Evolutionary conservation across 1,139 yeast species (phyloP).

Genomic region (Sugiyamaella neomexicana): DNA sequence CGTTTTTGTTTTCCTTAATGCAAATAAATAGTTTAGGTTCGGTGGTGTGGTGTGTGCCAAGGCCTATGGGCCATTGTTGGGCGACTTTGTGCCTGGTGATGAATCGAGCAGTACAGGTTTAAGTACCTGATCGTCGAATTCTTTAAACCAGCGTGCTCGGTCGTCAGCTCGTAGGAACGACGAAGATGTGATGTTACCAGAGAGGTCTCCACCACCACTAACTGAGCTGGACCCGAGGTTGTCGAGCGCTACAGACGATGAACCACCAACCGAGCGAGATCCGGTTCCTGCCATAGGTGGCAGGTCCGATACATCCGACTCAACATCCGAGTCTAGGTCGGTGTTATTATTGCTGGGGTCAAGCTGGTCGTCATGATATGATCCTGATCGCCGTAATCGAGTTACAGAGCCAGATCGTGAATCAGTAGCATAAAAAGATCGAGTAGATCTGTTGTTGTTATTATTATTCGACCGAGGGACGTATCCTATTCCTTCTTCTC

Average conservation of each 20-base stretch:
- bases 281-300: conserved; percentile 36
- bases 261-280: conserved; percentile 16
- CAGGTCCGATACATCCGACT: conserved; percentile 36
- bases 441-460: neutral
- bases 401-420: conserved; percentile 20
- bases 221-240: conserved; percentile 17
- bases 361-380: conserved; percentile 29
- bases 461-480: no score
- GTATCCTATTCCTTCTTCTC: conserved; percentile 10
- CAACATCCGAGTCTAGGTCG: conserved; percentile 28
- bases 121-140: conserved; percentile 90
- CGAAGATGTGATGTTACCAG: conserved; percentile 18
- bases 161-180: conserved; percentile 57
- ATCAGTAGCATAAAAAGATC: neutral
- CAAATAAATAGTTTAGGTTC: conserved; percentile 5
- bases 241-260: conserved; percentile 24
- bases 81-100: conserved; percentile 30
- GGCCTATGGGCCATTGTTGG: conserved; percentile 14
- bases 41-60: neutral
- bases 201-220: conserved; percentile 17
- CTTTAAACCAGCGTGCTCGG: conserved; percentile 87
- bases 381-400: conserved; percentile 27
- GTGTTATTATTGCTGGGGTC: conserved; percentile 7
- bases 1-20: neutral
- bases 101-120: conserved; percentile 87